These are phyloP conservation scores for Rhododendron simsii DNA, from an alignment of 148 eudicot species.

Conservation along the genomic window DNA sequence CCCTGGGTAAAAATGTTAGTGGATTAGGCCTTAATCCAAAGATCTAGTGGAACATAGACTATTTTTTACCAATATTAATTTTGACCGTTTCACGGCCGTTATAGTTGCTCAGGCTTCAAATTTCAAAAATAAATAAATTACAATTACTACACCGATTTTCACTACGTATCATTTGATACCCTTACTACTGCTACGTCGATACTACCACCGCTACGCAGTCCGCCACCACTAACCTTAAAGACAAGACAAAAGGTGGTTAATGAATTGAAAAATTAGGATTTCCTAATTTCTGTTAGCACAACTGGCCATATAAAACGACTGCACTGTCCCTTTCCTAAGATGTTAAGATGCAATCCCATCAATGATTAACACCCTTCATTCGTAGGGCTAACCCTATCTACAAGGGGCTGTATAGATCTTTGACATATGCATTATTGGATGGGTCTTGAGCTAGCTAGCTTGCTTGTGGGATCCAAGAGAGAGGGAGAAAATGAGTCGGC, in stretches of 20 bases:
- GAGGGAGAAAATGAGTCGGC: not conserved
- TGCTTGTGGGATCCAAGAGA: not conserved
- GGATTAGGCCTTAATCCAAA: too few relatives aligned
- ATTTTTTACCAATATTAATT: too few relatives aligned
- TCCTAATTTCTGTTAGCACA: not conserved
- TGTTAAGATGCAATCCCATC: not conserved
- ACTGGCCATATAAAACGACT: not conserved
- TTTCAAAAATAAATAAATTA: too few relatives aligned
- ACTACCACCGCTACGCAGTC: too few relatives aligned
- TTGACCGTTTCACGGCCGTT: too few relatives aligned
- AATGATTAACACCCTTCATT: not conserved
- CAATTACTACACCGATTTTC: too few relatives aligned
- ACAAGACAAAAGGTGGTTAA: not conserved
- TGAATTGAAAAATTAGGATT: not conserved
- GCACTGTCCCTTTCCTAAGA: not conserved
- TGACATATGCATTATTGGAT: not conserved
- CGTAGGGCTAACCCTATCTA: not conserved
- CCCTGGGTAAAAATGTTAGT: too few relatives aligned
- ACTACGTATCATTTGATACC: too few relatives aligned
- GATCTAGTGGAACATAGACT: too few relatives aligned
- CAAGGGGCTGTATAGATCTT: not conserved
- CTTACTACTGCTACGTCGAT: too few relatives aligned
- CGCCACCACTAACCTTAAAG: too few relatives aligned
- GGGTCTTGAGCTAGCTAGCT: not conserved
- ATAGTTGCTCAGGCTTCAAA: too few relatives aligned